phyloP scores from a whole-genome alignment of 2,329 filamentous ascomycete species.

The Tolypocladium cylindrosporum region DNA sequence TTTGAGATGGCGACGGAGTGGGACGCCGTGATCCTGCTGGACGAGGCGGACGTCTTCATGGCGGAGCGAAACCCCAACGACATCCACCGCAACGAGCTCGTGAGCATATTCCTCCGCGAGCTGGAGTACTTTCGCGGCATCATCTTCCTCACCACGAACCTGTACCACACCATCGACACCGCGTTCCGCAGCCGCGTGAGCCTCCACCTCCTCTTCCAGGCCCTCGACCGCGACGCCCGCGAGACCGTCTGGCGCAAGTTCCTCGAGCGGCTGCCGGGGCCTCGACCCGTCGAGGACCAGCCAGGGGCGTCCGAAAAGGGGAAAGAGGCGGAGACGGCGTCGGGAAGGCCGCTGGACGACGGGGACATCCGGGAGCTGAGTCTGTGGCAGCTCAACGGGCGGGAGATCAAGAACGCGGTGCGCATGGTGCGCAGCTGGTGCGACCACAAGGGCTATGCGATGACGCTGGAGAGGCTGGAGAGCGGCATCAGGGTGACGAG shows the following conservation, averaged over 20 bases:
- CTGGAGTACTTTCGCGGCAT: slow-evolving; percentile 35
- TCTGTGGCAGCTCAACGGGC: slow-evolving; percentile 31
- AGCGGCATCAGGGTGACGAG: slow-evolving; percentile 35
- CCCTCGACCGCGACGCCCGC: slow-evolving; percentile 26
- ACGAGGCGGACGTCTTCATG: slow-evolving; percentile 45
- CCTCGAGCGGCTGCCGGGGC: slow-evolving; percentile 21
- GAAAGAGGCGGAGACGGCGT: not conserved
- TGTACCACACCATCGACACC: slow-evolving; percentile 30
- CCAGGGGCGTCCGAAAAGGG: not conserved
- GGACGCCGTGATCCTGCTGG: slow-evolving; percentile 40
- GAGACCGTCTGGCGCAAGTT: slow-evolving; percentile 36
- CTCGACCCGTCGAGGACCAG: not conserved
- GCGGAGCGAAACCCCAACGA: slow-evolving; percentile 33
- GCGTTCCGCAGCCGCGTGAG: slow-evolving; percentile 36
- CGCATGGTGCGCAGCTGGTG: slow-evolving; percentile 37
- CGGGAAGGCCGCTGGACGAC: slow-evolving; percentile 10
- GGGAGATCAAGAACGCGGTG: slow-evolving; percentile 37
- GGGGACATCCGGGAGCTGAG: slow-evolving; percentile 27
- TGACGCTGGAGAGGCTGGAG: slow-evolving; percentile 32
- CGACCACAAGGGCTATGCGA: slow-evolving; percentile 28
- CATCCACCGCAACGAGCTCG: slow-evolving; percentile 37
- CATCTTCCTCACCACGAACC: slow-evolving; percentile 34
- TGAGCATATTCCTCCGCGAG: slow-evolving; percentile 35
- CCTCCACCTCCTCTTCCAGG: slow-evolving; percentile 34
- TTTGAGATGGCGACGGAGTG: slow-evolving; percentile 39